A percentile compares a stretch with the other conserved stretches of the same genome.
phyloP scores from a whole-genome alignment of 129 eudicot genomes.

The Heracleum sosnowskyi region DNA sequence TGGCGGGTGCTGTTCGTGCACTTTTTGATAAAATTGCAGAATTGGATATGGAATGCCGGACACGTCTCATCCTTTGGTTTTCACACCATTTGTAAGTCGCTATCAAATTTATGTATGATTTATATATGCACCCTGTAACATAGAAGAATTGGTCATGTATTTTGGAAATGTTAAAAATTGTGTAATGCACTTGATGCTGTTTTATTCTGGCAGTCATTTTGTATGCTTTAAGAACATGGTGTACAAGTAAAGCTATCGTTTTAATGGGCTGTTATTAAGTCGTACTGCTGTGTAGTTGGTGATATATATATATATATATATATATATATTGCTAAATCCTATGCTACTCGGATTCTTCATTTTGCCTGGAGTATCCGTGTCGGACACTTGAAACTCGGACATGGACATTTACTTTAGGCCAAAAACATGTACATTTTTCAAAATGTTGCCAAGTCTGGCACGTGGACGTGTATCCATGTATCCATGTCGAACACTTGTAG shows the following conservation, averaged over 20 bases:
- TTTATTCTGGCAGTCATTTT: background rate
- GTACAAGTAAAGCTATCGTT: background rate
- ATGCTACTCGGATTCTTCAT: too few species aligned
- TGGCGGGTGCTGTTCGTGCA: slow-evolving; percentile 97
- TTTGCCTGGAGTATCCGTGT: too few species aligned
- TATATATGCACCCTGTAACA: too few species aligned
- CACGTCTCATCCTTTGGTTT: slow-evolving; percentile 96
- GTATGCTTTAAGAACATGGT: background rate
- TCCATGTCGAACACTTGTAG: too few species aligned
- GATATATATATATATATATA: too few species aligned
- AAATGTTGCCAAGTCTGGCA: too few species aligned
- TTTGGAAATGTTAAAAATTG: slow-evolving; percentile 3
- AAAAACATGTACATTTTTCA: too few species aligned
- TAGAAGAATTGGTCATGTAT: background rate
- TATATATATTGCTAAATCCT: too few species aligned
- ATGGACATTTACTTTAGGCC: too few species aligned
- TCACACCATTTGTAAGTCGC: slow-evolving; percentile 91
- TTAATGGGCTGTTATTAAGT: background rate
- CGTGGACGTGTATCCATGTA: too few species aligned
- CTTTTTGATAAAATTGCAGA: slow-evolving; percentile 93
- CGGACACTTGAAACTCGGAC: too few species aligned
- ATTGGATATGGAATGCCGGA: slow-evolving; percentile 92
- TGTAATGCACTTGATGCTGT: background rate
- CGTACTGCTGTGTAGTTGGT: background rate
- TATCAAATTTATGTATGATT: background rate